Conservation (phyloP, 371 early-diverging fungal species). For the Actinomortierella ambigua region DNA sequence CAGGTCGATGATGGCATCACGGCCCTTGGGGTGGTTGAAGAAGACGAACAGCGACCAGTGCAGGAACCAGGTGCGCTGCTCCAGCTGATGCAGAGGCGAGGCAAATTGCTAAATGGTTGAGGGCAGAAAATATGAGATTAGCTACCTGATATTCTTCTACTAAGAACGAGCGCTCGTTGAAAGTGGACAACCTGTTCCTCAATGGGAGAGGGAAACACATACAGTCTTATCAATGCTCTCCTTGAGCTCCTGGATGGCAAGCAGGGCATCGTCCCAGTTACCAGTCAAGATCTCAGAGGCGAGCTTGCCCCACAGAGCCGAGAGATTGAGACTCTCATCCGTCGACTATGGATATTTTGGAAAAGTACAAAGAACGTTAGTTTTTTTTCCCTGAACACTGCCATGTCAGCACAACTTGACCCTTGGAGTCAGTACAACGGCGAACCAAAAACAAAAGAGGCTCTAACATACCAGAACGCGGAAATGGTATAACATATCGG, state of each 20-base stretch:
- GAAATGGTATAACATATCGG: slow-evolving; percentile 93
- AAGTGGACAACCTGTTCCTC: neutral
- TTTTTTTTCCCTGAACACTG: too few relatives aligned
- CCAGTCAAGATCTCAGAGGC: slow-evolving; percentile 93
- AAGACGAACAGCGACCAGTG: slow-evolving; percentile 97
- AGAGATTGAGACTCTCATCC: slow-evolving; percentile 77
- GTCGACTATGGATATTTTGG: slow-evolving; percentile 63
- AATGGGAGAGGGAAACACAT: slow-evolving; percentile 6
- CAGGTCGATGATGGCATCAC: slow-evolving; percentile 90
- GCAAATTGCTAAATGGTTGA: slow-evolving; percentile 53
- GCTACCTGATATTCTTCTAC: neutral
- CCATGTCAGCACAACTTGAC: neutral
- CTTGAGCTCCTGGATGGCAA: slow-evolving; percentile 84
- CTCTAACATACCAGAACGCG: slow-evolving; percentile 73
- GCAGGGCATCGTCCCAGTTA: slow-evolving; percentile 92
- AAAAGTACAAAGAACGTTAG: neutral
- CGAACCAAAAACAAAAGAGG: neutral
- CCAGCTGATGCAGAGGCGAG: slow-evolving; percentile 84
- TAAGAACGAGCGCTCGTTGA: neutral
- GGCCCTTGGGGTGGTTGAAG: slow-evolving; percentile 96
- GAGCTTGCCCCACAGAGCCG: slow-evolving; percentile 95
- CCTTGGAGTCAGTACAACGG: neutral
- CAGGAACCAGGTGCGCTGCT: slow-evolving; percentile 91
- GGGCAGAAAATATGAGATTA: slow-evolving; percentile 6
- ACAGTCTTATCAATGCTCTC: slow-evolving; percentile 86